Base-by-base conservation (phyloP, 495 filamentous ascomycete species). In the Parathielavia hyrcaniae region DNA sequence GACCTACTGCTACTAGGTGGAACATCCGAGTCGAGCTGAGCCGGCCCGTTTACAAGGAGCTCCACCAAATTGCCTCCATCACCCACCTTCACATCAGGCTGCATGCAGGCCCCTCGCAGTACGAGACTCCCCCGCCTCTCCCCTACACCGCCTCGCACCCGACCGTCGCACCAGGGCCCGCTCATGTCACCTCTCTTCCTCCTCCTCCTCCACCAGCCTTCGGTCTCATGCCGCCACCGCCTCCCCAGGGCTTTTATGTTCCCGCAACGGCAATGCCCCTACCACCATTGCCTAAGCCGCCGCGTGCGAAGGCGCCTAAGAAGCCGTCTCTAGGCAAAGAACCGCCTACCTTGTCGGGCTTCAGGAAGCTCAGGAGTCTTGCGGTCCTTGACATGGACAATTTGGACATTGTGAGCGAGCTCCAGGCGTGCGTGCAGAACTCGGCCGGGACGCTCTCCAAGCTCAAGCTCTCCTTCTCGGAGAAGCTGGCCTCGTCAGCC, bases 11-110 rank as follows among this genome's bases (percentile, higher is more conserved):
- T 61, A 17, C 14, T 40, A 83, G 79, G 57, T 86, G 83, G 83
- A 81, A 85, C 65, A 77, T 82, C 38, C 76, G 81, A 16, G 77
- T 84, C 30, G 83, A 86, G 60, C 70, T 86, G 1, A 82, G 78
- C 61, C 73, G 80, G 12, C 73, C 73, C 17, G 74, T 85, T n/a
- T 85, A 82, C 67, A 70, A 72, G 49, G 75, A 71, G 19, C 70
- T 86, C 35, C 81, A 84, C 59, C 55, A 69, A 26, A 74, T 83
- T 34, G 59, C 64, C 34, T 68, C 73, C 58, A 68, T 89, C 69
- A 58, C 82, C 57, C 59, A 82, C 67, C 57, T 84, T 56, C 67
- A 88, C 72, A 67, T 89, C 65, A 59, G 79, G 64, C 73, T 86
- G 72, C 69, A 85, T 52, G 69, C 74, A 16, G 76, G 78, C 1